These are phyloP conservation scores for Blastobotrys buckinghamii DNA, from an alignment of 1,139 yeast genomes.

Conservation along the genomic window DNA sequence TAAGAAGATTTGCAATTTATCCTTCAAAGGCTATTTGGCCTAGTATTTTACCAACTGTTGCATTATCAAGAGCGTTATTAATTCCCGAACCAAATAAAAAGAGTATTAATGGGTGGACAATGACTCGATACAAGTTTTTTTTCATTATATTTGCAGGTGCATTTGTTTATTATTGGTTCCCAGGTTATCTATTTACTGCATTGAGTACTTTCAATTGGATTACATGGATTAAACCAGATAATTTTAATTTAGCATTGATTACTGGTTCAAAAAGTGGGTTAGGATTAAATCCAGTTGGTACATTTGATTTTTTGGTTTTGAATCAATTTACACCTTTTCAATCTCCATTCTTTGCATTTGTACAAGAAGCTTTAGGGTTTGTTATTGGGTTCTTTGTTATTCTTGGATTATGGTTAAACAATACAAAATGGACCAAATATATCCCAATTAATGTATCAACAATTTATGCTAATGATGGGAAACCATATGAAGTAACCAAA, in stretches of 20 bases:
- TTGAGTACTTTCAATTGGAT: slow-evolving; percentile 57
- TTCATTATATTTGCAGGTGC: slow-evolving; percentile 36
- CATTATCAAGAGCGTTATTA: slow-evolving; percentile 49
- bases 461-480: slow-evolving; percentile 46
- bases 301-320: slow-evolving; percentile 48
- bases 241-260: slow-evolving; percentile 47
- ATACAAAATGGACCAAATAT: slow-evolving; percentile 45
- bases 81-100: slow-evolving; percentile 32
- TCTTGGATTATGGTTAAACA: slow-evolving; percentile 44
- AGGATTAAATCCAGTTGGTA: slow-evolving; percentile 52
- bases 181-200: slow-evolving; percentile 48
- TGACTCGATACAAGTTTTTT: slow-evolving; percentile 45
- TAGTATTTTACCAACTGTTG: slow-evolving; percentile 46
- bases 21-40: slow-evolving; percentile 58
- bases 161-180: slow-evolving; percentile 54
- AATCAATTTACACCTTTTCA: slow-evolving; percentile 27
- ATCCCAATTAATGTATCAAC: slow-evolving; percentile 50
- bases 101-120: slow-evolving; percentile 44
- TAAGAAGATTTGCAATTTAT: slow-evolving; percentile 51
- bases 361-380: slow-evolving; percentile 41
- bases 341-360: slow-evolving; percentile 44
- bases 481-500: slow-evolving; percentile 37
- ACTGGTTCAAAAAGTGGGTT: slow-evolving; percentile 56
- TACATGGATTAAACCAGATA: slow-evolving; percentile 57
- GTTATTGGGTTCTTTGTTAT: slow-evolving; percentile 39